These are phyloP conservation scores for Ogataea henricii DNA, from an alignment of 805 yeast genomes.

Conservation along the genomic window DNA sequence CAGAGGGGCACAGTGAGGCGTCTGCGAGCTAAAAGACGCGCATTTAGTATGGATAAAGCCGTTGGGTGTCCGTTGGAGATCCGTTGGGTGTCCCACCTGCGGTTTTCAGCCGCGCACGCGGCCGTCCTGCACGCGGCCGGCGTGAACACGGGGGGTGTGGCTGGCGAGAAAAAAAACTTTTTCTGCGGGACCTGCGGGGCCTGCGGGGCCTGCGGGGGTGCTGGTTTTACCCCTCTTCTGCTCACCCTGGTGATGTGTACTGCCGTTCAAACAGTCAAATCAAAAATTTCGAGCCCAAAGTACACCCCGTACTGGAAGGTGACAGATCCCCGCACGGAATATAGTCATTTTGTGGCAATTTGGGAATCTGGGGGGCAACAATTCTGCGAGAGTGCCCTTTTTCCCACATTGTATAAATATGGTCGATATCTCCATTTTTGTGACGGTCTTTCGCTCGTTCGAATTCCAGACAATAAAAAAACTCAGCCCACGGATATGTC, in stretches of 20 bases:
- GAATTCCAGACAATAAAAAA: neutral
- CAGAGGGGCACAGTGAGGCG: no score
- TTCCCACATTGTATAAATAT: neutral
- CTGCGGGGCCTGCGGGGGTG: neutral
- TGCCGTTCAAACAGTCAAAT: no score
- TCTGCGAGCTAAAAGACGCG: no score
- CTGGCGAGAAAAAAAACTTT: neutral
- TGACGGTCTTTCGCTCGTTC: neutral
- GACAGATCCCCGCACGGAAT: slow-evolving; percentile 3
- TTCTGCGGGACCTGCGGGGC: neutral
- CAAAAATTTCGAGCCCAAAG: neutral
- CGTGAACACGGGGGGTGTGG: neutral
- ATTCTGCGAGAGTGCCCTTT: no score
- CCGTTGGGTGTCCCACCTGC: slow-evolving; percentile 8
- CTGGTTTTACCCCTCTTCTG: no score
- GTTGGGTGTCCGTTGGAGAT: no score
- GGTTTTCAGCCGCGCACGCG: neutral
- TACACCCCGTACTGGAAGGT: neutral
- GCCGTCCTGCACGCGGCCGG: neutral
- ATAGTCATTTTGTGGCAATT: neutral
- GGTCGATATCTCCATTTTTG: neutral
- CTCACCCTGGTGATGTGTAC: no score
- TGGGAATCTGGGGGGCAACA: neutral
- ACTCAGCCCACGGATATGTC: slow-evolving; percentile 1
- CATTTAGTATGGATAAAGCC: neutral